These are phyloP conservation scores for Filosporella fistucella DNA, from an alignment of 495 filamentous ascomycete species.

Conservation along the genomic window DNA sequence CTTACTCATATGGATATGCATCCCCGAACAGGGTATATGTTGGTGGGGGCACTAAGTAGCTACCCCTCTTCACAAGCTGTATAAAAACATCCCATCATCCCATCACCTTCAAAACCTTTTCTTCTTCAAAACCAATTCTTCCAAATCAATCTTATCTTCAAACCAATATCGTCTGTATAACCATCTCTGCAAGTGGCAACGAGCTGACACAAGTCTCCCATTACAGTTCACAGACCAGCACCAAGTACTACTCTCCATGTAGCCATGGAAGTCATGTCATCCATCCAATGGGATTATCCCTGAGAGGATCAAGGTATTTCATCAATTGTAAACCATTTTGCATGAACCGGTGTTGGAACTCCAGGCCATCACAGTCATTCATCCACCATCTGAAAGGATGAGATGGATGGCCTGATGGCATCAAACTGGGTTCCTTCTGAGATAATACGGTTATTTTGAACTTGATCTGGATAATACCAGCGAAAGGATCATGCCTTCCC, in stretches of 20 bases:
- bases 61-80: slow-evolving; percentile 10
- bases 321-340: slow-evolving; percentile 46
- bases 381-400: slow-evolving; percentile 26
- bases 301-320: slow-evolving; percentile 55
- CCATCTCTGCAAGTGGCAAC: background rate
- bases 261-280: slow-evolving; percentile 18
- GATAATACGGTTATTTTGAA: slow-evolving; percentile 83
- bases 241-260: slow-evolving; percentile 10
- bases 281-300: slow-evolving; percentile 24
- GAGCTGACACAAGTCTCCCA: background rate
- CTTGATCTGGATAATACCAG: slow-evolving; percentile 99
- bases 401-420: slow-evolving; percentile 18
- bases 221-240: slow-evolving; percentile 4
- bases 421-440: slow-evolving; percentile 62
- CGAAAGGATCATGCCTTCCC: slow-evolving; percentile 86
- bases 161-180: background rate
- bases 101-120: background rate
- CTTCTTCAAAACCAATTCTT: background rate
- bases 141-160: background rate
- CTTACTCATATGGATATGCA: slow-evolving; percentile 2
- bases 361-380: slow-evolving; percentile 18
- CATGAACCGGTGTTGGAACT: slow-evolving; percentile 66
- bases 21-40: slow-evolving; percentile 8
- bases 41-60: slow-evolving; percentile 10
- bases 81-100: slow-evolving; percentile 7